Evolutionary conservation across 805 yeast genomes (phyloP).

Genomic region (Maudiozyma serrabonitensis): DNA sequence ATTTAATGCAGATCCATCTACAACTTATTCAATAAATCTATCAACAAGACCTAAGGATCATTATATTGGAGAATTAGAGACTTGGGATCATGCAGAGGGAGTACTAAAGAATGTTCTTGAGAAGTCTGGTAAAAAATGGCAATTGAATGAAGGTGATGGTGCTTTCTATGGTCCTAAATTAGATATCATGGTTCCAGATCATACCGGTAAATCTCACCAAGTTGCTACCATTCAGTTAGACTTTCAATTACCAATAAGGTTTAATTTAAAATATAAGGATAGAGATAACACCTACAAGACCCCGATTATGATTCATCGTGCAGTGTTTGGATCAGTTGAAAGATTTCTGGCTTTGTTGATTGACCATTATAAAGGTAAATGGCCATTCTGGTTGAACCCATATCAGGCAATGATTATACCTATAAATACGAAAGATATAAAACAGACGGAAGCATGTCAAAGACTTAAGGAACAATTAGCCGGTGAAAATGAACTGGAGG

Average conservation of each 20-base stretch:
- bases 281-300: conserved; percentile 42
- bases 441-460: conserved; percentile 39
- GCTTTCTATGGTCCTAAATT: conserved; percentile 95
- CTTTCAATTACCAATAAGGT: conserved; percentile 84
- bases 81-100: conserved; percentile 79
- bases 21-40: conserved; percentile 54
- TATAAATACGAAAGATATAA: conserved; percentile 48
- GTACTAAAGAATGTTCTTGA: conserved; percentile 54
- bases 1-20: conserved; percentile 2
- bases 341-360: conserved; percentile 83
- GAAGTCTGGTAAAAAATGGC: conserved; percentile 49
- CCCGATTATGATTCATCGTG: conserved; percentile 95
- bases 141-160: conserved; percentile 84
- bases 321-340: conserved; percentile 90
- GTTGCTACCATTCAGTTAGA: conserved; percentile 94
- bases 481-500: conserved; percentile 33
- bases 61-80: conserved; percentile 63
- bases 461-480: conserved; percentile 37
- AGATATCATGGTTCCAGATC: conserved; percentile 75
- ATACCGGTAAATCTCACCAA: conserved; percentile 74
- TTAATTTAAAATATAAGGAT: conserved; percentile 58
- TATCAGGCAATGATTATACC: conserved; percentile 84
- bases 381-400: conserved; percentile 98
- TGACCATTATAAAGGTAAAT: conserved; percentile 82
- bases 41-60: conserved; percentile 79